Evolutionary conservation across 108 stramenopile species (phyloP), one percentile per base, ranked within the genome.

Genomic region (Fistulifera solaris): DNA sequence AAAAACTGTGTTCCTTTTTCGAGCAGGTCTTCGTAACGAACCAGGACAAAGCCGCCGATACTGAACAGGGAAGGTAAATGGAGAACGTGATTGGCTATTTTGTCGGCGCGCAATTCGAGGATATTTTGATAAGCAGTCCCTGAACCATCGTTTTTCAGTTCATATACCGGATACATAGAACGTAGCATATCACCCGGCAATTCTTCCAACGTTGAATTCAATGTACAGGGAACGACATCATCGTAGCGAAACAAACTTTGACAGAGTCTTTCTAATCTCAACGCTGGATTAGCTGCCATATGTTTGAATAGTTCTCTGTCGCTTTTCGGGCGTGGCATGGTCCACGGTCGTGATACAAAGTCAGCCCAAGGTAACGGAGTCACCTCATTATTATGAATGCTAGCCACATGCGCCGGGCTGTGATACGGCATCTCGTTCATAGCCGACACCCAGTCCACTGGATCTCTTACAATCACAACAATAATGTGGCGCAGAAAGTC

Each of bases 391-490:
- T 21, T 21, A 16, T 47, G 46, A 62, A 53, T 41, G 11, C 40
- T 23, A 12, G 21, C 17, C 48, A 49, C 28, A 26, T 62, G 61
- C 15, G 22, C 8, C 14, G 61, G 50, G 2, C 19, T 52, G 28
- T 62, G 61, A 40, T 62, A 62, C 7, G 61, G 61, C 39, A 40
- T 53, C 18, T 38, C 51, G 10, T 70, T 59, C 80, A 82, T 53
- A 63, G 67, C 67, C 22, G 26, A 49, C 14, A 53, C 62, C 80
- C 76, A 78, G 25, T 72, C 68, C 2, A 70, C 42, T 26, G 75
- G 75, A 56, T 75, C 57, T 17, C 80, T 67, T 54, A 78, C 72
- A 59, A 77, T 69, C 35, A 74, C 77, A 39, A 82, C 71, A 14
- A 73, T 56, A 11, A 82, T 49, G 12, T 62, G 64, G 45, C 67